Evolutionary conservation across 129 eudicot species (phyloP).

Genomic region (Cynara cardunculus): DNA sequence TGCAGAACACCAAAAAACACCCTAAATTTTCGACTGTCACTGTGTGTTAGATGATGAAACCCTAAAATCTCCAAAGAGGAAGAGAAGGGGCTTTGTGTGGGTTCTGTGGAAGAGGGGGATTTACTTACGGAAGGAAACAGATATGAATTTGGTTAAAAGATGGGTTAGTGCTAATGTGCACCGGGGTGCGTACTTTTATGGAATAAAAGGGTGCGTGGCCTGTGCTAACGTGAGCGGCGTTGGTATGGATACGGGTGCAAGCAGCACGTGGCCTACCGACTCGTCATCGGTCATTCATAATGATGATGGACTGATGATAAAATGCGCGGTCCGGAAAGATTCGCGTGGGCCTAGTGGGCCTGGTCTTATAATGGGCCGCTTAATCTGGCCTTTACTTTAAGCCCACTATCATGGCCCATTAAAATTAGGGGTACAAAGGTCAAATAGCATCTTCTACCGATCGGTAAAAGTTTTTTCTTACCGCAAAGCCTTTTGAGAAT

Average conservation of each 20-base stretch:
- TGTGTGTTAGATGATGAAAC: conserved; percentile 21
- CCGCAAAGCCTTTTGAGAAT: neutral
- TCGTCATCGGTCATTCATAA: conserved; percentile 24
- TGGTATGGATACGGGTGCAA: conserved; percentile 35
- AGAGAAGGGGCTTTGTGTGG: conserved; percentile 22
- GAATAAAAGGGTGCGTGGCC: neutral
- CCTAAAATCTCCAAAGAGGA: conserved; percentile 12
- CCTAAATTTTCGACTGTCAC: neutral
- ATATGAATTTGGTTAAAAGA: conserved; percentile 42
- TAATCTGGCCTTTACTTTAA: neutral
- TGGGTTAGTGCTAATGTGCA: conserved; percentile 30
- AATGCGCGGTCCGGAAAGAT: conserved; percentile 5
- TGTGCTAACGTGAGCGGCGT: conserved; percentile 31
- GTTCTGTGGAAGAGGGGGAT: conserved; percentile 32
- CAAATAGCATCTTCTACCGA: too few species aligned
- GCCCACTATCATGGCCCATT: neutral
- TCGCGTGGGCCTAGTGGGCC: neutral
- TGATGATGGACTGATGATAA: conserved; percentile 9
- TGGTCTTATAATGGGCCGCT: neutral
- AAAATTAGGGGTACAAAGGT: too few species aligned
- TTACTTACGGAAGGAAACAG: conserved; percentile 34
- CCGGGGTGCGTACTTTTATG: conserved; percentile 25
- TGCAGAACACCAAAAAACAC: neutral
- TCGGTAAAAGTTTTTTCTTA: too few species aligned
- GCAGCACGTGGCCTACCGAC: conserved; percentile 44